These are phyloP conservation scores for Fusarium poae DNA, from an alignment of 2,329 filamentous ascomycete genomes.

Conservation along the genomic window DNA sequence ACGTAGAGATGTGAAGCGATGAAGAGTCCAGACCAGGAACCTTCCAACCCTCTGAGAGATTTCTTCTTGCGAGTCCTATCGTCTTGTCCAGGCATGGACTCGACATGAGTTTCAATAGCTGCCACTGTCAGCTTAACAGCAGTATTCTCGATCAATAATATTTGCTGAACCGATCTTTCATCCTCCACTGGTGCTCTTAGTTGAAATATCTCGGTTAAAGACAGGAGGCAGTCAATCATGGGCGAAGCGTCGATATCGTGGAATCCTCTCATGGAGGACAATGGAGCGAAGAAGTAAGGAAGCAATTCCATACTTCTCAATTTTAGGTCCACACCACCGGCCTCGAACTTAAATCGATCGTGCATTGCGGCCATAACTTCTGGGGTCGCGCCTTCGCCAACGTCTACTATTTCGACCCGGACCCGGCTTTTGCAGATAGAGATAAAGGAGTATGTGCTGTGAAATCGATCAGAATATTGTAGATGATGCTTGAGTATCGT, in stretches of 20 bases:
- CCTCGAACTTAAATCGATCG: neutral
- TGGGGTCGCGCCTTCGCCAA: neutral
- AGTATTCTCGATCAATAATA: neutral
- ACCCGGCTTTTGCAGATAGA: neutral
- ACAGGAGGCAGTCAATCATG: neutral
- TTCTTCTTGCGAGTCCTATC: neutral
- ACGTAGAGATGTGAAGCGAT: neutral
- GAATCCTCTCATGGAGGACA: neutral
- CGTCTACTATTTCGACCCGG: neutral
- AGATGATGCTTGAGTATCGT: rapidly evolving
- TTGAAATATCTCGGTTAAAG: neutral
- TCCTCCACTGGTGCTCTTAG: neutral
- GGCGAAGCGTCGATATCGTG: neutral
- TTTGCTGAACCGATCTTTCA: neutral
- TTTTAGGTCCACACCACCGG: neutral
- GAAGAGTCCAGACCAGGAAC: neutral
- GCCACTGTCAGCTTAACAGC: neutral
- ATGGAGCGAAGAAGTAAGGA: neutral
- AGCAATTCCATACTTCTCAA: neutral
- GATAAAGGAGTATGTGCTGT: neutral
- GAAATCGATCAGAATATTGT: neutral
- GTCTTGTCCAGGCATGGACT: neutral
- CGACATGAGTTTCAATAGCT: neutral
- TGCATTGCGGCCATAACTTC: neutral
- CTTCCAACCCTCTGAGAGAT: neutral